phyloP scores from a whole-genome alignment of 2,329 filamentous ascomycete genomes.

The Ciborinia camelliae region DNA sequence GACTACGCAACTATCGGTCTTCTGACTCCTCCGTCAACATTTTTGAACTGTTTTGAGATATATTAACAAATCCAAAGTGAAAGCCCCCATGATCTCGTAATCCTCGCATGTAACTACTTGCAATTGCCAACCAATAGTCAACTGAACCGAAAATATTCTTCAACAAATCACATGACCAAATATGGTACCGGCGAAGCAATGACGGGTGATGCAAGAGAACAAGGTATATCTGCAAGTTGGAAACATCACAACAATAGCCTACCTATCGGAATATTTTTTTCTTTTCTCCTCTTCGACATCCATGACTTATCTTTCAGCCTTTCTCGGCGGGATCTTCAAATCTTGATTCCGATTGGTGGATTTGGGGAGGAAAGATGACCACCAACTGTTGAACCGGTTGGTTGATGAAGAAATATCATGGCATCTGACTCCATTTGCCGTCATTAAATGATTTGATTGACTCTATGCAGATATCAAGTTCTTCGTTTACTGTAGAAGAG shows the following conservation, averaged over 20 bases:
- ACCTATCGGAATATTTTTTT: neutral
- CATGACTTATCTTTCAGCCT: slow-evolving; percentile 5
- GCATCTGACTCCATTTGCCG: neutral
- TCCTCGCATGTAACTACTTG: neutral
- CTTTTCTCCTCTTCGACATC: neutral
- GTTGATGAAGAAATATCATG: neutral
- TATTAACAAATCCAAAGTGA: neutral
- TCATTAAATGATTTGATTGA: neutral
- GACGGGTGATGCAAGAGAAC: neutral
- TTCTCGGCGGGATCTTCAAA: neutral
- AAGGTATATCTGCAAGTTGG: neutral
- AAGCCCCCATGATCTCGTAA: neutral
- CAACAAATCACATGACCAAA: slow-evolving; percentile 1
- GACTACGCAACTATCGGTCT: neutral
- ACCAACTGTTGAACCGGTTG: neutral
- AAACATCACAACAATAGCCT: neutral
- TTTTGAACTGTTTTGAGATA: neutral
- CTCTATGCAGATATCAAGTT: neutral
- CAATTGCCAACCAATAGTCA: neutral
- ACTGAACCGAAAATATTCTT: neutral
- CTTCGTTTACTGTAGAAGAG: neutral
- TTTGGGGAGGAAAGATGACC: neutral
- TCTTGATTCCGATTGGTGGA: neutral
- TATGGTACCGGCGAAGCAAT: neutral
- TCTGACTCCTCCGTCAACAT: neutral